Percentiles rank a stretch among this genome's conserved stretches.
Evolutionary conservation across 2,329 filamentous ascomycete species (phyloP).

Genomic region (Stagonosporopsis cucurbitacearum): DNA sequence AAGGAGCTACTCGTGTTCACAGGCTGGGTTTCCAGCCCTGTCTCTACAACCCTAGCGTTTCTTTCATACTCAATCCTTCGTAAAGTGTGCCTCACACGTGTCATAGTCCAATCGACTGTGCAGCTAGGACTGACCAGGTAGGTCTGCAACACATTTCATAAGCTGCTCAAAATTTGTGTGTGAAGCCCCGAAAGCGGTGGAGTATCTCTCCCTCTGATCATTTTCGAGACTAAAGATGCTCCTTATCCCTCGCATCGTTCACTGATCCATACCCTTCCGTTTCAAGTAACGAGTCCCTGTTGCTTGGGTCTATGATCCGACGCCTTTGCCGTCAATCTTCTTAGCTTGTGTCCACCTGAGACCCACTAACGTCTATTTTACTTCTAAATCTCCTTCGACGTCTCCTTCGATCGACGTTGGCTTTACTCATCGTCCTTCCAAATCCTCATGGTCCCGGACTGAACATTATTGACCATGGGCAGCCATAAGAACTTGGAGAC

Average conservation of each 20-base stretch:
- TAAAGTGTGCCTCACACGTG: conserved; percentile 39
- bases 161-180: conserved; percentile 29
- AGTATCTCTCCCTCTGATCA: conserved; percentile 34
- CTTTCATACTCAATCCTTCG: conserved; percentile 24
- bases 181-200: conserved; percentile 28
- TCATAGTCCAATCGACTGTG: conserved; percentile 36
- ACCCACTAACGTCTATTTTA: conserved; percentile 40
- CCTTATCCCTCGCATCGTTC: conserved; percentile 28
- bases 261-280: conserved; percentile 35
- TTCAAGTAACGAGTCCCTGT: conserved; percentile 34
- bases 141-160: conserved; percentile 37
- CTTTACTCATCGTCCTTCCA: conserved; percentile 7
- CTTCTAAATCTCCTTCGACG: conserved; percentile 30
- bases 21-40: conserved; percentile 27
- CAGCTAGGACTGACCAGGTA: conserved; percentile 38
- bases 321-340: conserved; percentile 37
- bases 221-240: conserved; percentile 35
- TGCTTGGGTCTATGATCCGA: conserved; percentile 33
- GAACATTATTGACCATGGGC: conserved; percentile 40
- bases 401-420: conserved; percentile 11
- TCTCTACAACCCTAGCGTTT: conserved; percentile 27
- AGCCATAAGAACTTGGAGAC: conserved; percentile 26
- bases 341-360: conserved; percentile 33
- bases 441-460: conserved; percentile 29
- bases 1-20: conserved; percentile 23